Conservation (phyloP, 345 rosid species). For the Kandelia obovata region DNA sequence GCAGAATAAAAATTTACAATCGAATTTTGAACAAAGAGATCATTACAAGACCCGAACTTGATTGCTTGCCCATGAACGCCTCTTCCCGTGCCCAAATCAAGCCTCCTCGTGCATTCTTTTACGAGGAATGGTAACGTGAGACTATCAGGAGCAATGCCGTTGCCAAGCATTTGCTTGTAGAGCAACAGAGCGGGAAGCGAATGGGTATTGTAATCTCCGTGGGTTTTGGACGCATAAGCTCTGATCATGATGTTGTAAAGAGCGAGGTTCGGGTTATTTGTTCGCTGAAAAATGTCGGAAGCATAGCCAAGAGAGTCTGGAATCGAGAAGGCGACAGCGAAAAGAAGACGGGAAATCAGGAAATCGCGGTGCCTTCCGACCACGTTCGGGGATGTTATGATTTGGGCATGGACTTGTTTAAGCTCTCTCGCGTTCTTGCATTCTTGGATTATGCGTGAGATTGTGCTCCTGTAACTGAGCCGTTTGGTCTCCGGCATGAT, state of each 20-base stretch:
- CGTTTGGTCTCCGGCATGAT: not conserved
- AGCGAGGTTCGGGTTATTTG: constrained; percentile 29
- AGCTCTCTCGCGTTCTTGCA: constrained; percentile 37
- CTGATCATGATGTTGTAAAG: constrained; percentile 56
- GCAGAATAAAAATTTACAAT: constrained; percentile 33
- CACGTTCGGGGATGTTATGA: constrained; percentile 32
- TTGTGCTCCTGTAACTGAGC: not conserved
- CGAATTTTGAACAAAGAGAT: constrained; percentile 48
- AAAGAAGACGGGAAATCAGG: constrained; percentile 48
- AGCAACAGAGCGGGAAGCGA: constrained; percentile 22
- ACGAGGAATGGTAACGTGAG: constrained; percentile 60
- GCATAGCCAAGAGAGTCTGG: constrained; percentile 42
- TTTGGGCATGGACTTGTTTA: constrained; percentile 39
- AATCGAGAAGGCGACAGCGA: constrained; percentile 35
- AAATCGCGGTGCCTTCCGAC: constrained; percentile 20
- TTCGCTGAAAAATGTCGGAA: constrained; percentile 28
- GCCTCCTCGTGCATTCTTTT: constrained; percentile 43
- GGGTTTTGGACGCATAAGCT: constrained; percentile 36
- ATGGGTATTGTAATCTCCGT: not conserved
- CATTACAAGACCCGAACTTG: constrained; percentile 35
- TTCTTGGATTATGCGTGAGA: constrained; percentile 29
- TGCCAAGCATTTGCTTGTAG: constrained; percentile 41
- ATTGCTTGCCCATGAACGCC: constrained; percentile 42
- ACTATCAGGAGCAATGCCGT: constrained; percentile 43
- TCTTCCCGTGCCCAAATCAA: constrained; percentile 28